Evolutionary conservation across 176 grass and related monocot genomes (phyloP), one percentile per base, ranked within the genome.

Genomic region (Calamus simplicifolius): DNA sequence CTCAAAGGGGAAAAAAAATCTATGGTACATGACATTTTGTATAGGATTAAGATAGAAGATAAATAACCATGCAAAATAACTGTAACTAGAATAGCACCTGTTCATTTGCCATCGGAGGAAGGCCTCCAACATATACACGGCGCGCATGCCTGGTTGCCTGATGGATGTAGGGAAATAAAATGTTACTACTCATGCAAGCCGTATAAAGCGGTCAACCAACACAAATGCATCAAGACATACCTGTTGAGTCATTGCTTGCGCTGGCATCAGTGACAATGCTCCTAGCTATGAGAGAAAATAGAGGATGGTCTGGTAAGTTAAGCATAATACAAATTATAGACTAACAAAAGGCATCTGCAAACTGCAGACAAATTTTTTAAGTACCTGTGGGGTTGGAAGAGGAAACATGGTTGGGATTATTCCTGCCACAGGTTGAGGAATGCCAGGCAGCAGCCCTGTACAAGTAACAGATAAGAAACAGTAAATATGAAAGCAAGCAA

Each of bases 61-160:
- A 55, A 54, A 51, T 50, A 38, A 30, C 5, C 50, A 53, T 31
- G 19, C 54, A 35, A 62, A 15, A 19, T 26, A 62, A n/a, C 2
- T 16, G 10, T 21, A 50, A 25, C n/a, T n/a, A 51, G 27, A 48
- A 63, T 18, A 62, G n/a, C 60, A 73, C 70, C 70, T 73, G 70
- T 16, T 73, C 70, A 63, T 73, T 73, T 73, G 70, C 58, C 70
- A 73, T 54, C 19, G 70, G 70, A 3, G 70, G 70, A 35, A 73
- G 59, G 29, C 70, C 70, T 63, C 70, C 70, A 73, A 73, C 70
- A 73, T 73, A 73, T 54, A 73, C 59, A 25, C 70, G 70, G 5
- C 70, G 70, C 18, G 70, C 70, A 63, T 73, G 70, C 50, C 70
- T 62, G 26, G 70, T 73, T 54, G 70, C 70, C 70, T 73, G 55